Base-by-base conservation (phyloP, 208 protist genomes). In the Crithidia bombi region DNA sequence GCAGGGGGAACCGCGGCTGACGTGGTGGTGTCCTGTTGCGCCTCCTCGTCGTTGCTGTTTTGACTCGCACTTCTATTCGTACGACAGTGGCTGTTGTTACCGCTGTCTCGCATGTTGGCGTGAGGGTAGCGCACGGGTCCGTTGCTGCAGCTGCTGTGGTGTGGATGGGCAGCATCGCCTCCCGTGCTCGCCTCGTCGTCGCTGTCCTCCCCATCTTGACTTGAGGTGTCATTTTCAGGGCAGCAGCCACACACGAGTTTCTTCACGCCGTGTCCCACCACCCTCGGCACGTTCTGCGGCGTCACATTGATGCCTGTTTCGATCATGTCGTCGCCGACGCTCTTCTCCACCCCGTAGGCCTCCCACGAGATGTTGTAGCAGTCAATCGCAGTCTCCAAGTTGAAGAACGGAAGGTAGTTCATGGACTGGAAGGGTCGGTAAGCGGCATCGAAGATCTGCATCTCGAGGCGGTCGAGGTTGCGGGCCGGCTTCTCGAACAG, bases 281-380 rank as follows among this genome's bases (percentile, higher is more conserved):
- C 66, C 46, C 51, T 58, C 11, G 79, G 79, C 46, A 77, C 61
- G 49, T 76, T 84, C 65, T 73, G 44, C 32, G 79, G 69, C 5
- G 52, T 65, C 36, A 84, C 28, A 41, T 72, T 65, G 39, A 80
- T 61, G 10, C 79, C 69, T 21, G 69, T 84, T 33, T 67, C 79
- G 32, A 84, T 74, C 39, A 52, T 10, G 5, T 58, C 67, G 51
- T 75, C 81, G 47, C 56, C 69, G 0, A 50, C 51, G 62, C 67
- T 75, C 36, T 82, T 69, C 72, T 79, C 77, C 52, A 82, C 71
- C 2, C 65, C 61, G 67, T 87, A 85, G 44, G 78, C 87, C 74
- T 95, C 85, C 88, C 86, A 95, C 6, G 88, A 94, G 23, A 93
- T 63, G 67, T 96, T 97, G 67, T 87, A 91, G 79, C 91, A 94